Conservation (phyloP, 2,329 filamentous ascomycete species). For the Phoma sp. region DNA sequence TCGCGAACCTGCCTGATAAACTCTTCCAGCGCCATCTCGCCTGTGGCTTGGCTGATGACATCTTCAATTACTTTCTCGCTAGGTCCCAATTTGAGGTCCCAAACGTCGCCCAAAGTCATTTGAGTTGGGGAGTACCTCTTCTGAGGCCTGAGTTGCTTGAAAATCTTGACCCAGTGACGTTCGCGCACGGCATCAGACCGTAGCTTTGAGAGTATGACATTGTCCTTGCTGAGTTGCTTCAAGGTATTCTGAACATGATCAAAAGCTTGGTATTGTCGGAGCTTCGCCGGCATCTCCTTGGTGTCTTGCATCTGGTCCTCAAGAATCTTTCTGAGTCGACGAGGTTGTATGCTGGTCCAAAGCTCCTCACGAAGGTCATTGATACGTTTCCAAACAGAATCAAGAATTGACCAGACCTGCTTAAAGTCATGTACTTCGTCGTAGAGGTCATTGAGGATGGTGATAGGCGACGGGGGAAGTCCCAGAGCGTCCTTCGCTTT, state of each 20-base stretch:
- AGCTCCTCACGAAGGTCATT: constrained; percentile 91
- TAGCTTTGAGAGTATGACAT: constrained; percentile 83
- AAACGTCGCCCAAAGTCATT: constrained; percentile 97
- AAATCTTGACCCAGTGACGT: constrained; percentile 96
- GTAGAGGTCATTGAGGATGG: constrained; percentile 81
- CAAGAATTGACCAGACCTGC: constrained; percentile 94
- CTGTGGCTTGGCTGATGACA: constrained; percentile 93
- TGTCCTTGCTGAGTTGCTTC: constrained; percentile 88
- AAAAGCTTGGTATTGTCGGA: constrained; percentile 99
- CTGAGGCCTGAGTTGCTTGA: constrained; percentile 90
- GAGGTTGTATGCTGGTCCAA: constrained; percentile 94
- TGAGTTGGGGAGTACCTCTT: constrained; percentile 93
- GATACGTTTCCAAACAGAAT: constrained; percentile 94
- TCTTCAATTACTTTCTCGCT: constrained; percentile 89
- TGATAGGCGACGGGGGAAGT: constrained; percentile 79
- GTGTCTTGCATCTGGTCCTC: constrained; percentile 96
- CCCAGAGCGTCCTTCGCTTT: constrained; percentile 97
- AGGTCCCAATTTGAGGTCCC: constrained; percentile 90
- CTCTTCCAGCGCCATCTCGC: constrained; percentile 97
- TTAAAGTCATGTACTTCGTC: constrained; percentile 99
- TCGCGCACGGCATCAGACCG: constrained; percentile 97
- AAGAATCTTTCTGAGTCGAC: constrained; percentile 87
- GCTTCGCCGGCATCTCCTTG: constrained; percentile 98
- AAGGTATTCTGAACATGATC: constrained; percentile 95
- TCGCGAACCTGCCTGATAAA: constrained; percentile 96